These are phyloP conservation scores for Polygonum aviculare DNA, from an alignment of 148 eudicot species.

Conservation along the genomic window DNA sequence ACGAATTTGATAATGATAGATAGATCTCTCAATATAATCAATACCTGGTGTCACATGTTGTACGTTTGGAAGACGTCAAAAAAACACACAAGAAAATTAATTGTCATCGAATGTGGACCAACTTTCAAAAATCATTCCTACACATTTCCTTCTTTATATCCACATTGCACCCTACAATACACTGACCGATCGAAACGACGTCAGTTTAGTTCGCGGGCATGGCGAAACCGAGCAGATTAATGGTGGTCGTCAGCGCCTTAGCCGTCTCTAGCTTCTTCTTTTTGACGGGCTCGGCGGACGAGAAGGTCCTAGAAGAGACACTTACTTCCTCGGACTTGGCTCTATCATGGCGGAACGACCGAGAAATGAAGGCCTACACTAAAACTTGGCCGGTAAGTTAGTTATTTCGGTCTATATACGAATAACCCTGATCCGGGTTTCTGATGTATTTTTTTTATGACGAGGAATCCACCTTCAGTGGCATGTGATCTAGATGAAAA, in stretches of 20 bases:
- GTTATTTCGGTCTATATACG: not conserved
- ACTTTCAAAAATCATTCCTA: too few species aligned
- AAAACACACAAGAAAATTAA: too few species aligned
- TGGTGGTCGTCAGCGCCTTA: not conserved
- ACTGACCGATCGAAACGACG: not conserved
- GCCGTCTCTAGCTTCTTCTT: not conserved
- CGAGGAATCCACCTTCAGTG: too few species aligned
- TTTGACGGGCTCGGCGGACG: not conserved
- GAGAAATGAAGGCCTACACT: not conserved
- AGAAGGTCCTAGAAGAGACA: not conserved
- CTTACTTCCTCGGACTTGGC: not conserved
- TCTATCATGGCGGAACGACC: not conserved
- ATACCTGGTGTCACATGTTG: too few species aligned
- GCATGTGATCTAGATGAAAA: too few species aligned
- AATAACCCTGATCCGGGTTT: not conserved
- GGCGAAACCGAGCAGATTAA: not conserved
- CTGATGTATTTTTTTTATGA: too few species aligned
- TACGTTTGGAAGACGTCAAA: too few species aligned
- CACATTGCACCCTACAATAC: too few species aligned
- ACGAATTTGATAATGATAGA: too few species aligned
- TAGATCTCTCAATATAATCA: too few species aligned
- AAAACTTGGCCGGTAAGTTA: constrained; percentile 4
- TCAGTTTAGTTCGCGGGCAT: not conserved
- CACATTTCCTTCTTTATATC: too few species aligned
- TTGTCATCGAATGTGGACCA: too few species aligned